A percentile compares a stretch with the other conserved stretches of the same genome.
Conservation (phyloP, 371 early-diverging fungal genomes). For the Mucor velutinosus region DNA sequence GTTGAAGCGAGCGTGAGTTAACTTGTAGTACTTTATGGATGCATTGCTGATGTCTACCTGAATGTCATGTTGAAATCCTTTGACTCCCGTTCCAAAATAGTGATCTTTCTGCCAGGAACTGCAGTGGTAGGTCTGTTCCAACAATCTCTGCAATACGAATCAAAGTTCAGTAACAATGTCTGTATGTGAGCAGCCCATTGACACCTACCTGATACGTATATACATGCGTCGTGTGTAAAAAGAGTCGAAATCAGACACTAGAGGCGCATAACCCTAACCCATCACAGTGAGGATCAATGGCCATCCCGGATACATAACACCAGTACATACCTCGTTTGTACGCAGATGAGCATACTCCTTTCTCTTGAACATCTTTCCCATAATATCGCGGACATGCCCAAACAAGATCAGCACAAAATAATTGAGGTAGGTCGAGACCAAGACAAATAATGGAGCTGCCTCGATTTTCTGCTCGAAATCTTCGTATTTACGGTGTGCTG, state of each 20-base stretch:
- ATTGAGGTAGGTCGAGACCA: conserved; percentile 95
- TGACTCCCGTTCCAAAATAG: conserved; percentile 30
- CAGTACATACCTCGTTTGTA: conserved; percentile 59
- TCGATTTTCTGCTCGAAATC: conserved; percentile 52
- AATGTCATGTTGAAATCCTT: conserved; percentile 30
- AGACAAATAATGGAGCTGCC: conserved; percentile 66
- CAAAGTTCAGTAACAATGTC: conserved; percentile 56
- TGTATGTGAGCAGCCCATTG: conserved; percentile 75
- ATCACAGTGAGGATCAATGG: neutral
- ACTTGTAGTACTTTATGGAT: neutral
- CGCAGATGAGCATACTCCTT: conserved; percentile 74
- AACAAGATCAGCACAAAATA: conserved; percentile 93
- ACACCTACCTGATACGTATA: conserved; percentile 76
- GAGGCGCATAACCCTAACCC: conserved; percentile 83
- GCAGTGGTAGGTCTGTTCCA: conserved; percentile 34
- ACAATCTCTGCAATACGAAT: conserved; percentile 63
- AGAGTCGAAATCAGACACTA: conserved; percentile 95
- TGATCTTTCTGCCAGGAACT: conserved; percentile 29
- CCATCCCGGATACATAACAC: neutral
- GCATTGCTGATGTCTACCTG: conserved; percentile 1
- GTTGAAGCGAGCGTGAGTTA: neutral
- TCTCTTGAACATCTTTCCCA: conserved; percentile 78
- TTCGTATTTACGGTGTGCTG: conserved; percentile 45
- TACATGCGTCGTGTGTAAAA: conserved; percentile 97
- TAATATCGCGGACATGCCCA: conserved; percentile 91